Conservation (phyloP, 805 yeast genomes). For the Suhomyces sp. region DNA sequence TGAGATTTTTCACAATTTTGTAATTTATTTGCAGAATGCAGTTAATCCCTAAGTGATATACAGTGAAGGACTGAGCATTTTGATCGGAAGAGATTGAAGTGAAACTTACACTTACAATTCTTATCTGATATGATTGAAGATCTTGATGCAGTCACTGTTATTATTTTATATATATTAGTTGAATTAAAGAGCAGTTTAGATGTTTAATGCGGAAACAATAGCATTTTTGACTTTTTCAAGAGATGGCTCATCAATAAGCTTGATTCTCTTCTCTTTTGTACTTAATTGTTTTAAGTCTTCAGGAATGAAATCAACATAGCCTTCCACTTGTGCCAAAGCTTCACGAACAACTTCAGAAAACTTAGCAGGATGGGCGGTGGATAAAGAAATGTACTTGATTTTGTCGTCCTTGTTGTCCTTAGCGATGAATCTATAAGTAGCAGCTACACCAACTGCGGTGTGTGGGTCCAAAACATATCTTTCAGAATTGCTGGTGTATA, state of each 20-base stretch:
- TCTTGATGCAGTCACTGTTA: background rate
- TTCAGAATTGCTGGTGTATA: constrained; percentile 57
- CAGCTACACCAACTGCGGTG: constrained; percentile 89
- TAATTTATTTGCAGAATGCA: background rate
- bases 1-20: background rate
- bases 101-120: no score
- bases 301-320: constrained; percentile 87
- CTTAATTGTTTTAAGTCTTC: constrained; percentile 75
- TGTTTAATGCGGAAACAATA: constrained; percentile 63
- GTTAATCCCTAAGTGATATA: no score
- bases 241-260: constrained; percentile 67
- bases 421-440: constrained; percentile 62
- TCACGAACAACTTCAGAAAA: constrained; percentile 92
- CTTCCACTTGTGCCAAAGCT: constrained; percentile 63
- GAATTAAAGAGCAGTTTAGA: background rate
- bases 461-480: constrained; percentile 93
- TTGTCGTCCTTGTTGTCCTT: constrained; percentile 39
- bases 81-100: no score
- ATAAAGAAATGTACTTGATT: constrained; percentile 65
- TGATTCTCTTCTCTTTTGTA: constrained; percentile 69
- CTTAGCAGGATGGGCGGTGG: constrained; percentile 99
- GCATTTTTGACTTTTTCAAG: constrained; percentile 70
- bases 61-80: no score
- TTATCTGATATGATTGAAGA: no score
- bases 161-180: background rate